phyloP scores from a whole-genome alignment of 176 grass and related monocot genomes.

The Carex parvula region DNA sequence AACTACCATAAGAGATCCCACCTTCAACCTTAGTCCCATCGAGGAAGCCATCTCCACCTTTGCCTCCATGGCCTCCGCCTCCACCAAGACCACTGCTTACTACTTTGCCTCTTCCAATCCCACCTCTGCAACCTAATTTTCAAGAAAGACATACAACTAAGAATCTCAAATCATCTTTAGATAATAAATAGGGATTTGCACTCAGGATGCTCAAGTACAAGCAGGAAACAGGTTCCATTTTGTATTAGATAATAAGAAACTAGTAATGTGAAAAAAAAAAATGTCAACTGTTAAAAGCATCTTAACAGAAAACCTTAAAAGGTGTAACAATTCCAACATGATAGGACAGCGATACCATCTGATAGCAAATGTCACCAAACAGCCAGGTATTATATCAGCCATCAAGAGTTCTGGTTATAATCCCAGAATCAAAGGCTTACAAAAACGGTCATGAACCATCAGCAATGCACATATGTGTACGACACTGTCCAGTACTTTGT shows the following conservation, averaged over 20 bases:
- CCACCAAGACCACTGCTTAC: slow-evolving; percentile 56
- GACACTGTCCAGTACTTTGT: not conserved
- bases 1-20: slow-evolving; percentile 67
- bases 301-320: not conserved
- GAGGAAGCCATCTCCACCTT: slow-evolving; percentile 59
- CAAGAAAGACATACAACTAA: not conserved
- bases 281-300: not conserved
- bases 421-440: not conserved
- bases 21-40: slow-evolving; percentile 44
- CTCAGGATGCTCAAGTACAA: not conserved
- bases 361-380: not conserved
- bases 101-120: slow-evolving; percentile 71
- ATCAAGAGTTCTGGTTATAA: not conserved
- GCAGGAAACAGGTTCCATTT: not conserved
- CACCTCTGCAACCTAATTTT: slow-evolving; percentile 79
- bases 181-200: not conserved
- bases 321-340: not conserved
- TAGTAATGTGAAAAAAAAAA: slow-evolving; percentile 16
- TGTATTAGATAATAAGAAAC: not conserved
- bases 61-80: slow-evolving; percentile 95
- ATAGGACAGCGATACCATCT: not conserved
- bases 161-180: not conserved
- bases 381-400: not conserved
- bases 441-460: not conserved
- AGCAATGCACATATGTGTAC: not conserved